Evolutionary conservation across 1,284 basidiomycete species (phyloP).

Genomic region (Heimioporus retisporus): DNA sequence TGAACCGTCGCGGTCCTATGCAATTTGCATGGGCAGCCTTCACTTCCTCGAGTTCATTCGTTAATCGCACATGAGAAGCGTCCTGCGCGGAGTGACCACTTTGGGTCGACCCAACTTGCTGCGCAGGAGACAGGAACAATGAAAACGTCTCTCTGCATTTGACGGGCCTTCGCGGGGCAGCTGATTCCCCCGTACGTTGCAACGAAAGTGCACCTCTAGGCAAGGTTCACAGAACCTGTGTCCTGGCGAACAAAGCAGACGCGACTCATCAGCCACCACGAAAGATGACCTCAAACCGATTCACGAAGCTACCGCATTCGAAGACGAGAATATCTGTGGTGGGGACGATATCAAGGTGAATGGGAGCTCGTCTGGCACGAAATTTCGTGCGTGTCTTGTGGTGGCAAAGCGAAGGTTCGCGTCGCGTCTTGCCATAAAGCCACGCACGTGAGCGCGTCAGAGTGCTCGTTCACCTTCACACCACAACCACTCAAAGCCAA

Average conservation of each 20-base stretch:
- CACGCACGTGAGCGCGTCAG: no score
- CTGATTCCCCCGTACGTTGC: constrained; percentile 6
- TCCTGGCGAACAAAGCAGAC: constrained; percentile 31
- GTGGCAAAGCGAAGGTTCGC: not conserved
- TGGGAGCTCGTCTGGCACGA: constrained; percentile 37
- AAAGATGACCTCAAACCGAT: constrained; percentile 13
- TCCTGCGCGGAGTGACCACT: constrained; percentile 12
- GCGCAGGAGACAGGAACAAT: constrained; percentile 36
- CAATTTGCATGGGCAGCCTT: constrained; percentile 26
- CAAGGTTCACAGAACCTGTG: constrained; percentile 45
- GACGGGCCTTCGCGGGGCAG: constrained; percentile 39
- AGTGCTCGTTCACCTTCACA: no score
- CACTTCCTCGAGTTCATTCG: constrained; percentile 27
- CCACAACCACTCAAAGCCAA: no score
- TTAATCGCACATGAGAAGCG: no score
- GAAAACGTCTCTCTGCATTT: constrained; percentile 36
- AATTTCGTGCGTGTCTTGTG: not conserved
- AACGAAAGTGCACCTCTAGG: constrained; percentile 32
- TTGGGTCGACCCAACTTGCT: constrained; percentile 12
- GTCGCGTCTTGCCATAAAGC: not conserved
- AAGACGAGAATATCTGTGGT: constrained; percentile 40
- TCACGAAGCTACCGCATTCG: constrained; percentile 38
- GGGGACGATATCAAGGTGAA: constrained; percentile 39
- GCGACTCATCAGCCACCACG: constrained; percentile 20
- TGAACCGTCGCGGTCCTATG: no score